These are phyloP conservation scores for Chlamydomonas sphaeroides DNA, from an alignment of 139 green algal species.

Conservation along the genomic window DNA sequence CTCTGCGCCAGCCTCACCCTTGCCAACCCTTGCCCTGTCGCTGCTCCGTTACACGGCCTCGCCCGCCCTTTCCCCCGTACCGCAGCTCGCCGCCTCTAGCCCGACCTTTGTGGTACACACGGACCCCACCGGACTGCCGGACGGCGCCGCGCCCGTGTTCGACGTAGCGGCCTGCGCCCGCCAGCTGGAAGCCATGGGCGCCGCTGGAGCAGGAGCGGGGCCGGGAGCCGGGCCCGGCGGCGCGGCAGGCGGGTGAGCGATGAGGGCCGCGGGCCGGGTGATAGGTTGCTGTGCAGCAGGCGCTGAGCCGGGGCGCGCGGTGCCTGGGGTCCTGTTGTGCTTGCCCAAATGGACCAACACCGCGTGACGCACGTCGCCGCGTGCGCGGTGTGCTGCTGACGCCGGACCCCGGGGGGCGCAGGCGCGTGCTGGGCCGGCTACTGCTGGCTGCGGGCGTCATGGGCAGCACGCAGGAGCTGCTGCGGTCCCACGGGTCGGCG, in stretches of 20 bases:
- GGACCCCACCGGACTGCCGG: not conserved
- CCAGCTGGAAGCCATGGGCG: too few relatives aligned
- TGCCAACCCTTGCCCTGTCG: not conserved
- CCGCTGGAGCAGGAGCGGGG: too few relatives aligned
- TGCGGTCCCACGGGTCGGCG: constrained; percentile 26
- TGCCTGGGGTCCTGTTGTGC: too few relatives aligned
- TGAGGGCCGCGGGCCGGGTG: too few relatives aligned
- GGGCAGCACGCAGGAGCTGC: constrained; percentile 75
- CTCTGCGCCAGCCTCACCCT: too few relatives aligned
- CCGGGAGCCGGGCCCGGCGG: not conserved
- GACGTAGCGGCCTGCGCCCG: constrained; percentile 1
- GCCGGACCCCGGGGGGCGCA: too few relatives aligned
- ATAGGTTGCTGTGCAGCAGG: too few relatives aligned
- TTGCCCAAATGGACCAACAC: too few relatives aligned
- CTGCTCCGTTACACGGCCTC: not conserved
- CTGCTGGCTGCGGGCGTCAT: constrained; percentile 57
- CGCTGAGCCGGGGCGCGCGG: too few relatives aligned
- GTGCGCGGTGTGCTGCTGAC: too few relatives aligned
- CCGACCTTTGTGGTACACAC: not conserved
- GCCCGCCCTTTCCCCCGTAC: not conserved
- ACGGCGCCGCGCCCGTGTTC: not conserved
- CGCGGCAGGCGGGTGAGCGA: too few relatives aligned
- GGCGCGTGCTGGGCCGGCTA: constrained; percentile 55
- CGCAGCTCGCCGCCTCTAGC: not conserved
- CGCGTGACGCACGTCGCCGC: too few relatives aligned